Evolutionary conservation across 495 filamentous ascomycete genomes (phyloP), one percentile per base, ranked within the genome.

Genomic region (Aspergillus sclerotiicarbonarius): DNA sequence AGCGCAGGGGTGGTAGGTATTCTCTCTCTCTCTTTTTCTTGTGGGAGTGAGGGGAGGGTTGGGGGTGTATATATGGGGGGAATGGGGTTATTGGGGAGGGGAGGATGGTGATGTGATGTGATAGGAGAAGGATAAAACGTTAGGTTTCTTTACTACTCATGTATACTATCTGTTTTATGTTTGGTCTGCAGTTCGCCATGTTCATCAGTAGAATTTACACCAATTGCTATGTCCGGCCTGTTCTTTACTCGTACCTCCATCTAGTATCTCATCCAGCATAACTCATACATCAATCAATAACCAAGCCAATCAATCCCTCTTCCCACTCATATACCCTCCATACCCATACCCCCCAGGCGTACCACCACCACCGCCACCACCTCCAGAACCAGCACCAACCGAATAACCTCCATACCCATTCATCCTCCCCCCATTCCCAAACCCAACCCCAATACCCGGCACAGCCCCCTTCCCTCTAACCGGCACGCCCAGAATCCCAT

Each of bases 321-420:
- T 84, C 31, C 78, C 80, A 62, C 65, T 73, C 21, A 61, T 56
- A 53, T 76, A 75, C 18, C 74, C 76, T 31, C 75, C 76, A 71
- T 81, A 82, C 32, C 72, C 72, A 59, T 67, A 60, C 37, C 67
- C 69, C 33, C 64, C 77, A 67, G 74, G 76, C 0, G 66, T 65
- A 41, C 75, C 63, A 20, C 73, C 76, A 54, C 68, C 33, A 15
- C 67, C 45, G 68, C 51, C 1, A 3, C 7, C 12, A 13, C 12
- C 13, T 12, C 37, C 6, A 33, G 10, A 10, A 33, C 33, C 12
- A 41, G 56, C 44, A 25, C 2, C 25, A 53, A 62, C 59, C 33
- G 72, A 65, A 66, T 72, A 76, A n/a, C 80, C 77, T 32, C 78
- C 80, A 68, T 82, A 83, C 0, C 77, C 80, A 65, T 78, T 79